Evolutionary conservation across 352 stramenopile species (phyloP), one percentile per base, ranked within the genome.

Genomic region (Plasmopara halstedii): DNA sequence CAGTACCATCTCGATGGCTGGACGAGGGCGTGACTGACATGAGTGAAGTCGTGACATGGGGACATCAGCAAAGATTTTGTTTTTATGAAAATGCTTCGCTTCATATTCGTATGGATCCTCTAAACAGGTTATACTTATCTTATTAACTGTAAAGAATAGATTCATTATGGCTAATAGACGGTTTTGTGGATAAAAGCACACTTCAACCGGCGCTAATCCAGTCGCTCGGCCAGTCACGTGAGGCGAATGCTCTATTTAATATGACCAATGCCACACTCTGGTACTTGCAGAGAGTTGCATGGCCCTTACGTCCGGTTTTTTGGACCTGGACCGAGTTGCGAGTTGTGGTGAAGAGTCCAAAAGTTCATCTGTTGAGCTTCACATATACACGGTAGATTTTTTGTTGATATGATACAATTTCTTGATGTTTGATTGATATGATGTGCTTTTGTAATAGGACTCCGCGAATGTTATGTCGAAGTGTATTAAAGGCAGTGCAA

Each of bases 271-370:
- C 62, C 15, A 63, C 58, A 31, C 42, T 92, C 21, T 57, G 47
- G 56, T 68, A 84, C 15, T 50, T 88, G 25, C 53, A 84, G 57
- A 65, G 68, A 19, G 67, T 67, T 22, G 60, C 70, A 20, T 82
- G 69, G 62, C 70, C 70, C 6, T 58, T 92, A 31, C 71, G 67
- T 2, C 60, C 73, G 32, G 64, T 88, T 26, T 86, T 89, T 23
- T 92, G 77, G 77, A 70, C 71, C 1, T 92, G 80, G 77, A 92
- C 65, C 35, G 61, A 92, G 41, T 48, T 92, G 23, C 77, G 77
- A 32, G 73, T 85, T 17, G 62, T 83, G 19, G 58, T 89, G 6
- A 49, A 62, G 18, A 81, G 62, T 32, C 27, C 54, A 3, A 55
- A 85, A 21, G 43, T 72, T 23, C 35, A 83, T 36, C 61, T 75